phyloP scores from a whole-genome alignment of 805 yeast genomes.

The Nakazawaea ernobii region DNA sequence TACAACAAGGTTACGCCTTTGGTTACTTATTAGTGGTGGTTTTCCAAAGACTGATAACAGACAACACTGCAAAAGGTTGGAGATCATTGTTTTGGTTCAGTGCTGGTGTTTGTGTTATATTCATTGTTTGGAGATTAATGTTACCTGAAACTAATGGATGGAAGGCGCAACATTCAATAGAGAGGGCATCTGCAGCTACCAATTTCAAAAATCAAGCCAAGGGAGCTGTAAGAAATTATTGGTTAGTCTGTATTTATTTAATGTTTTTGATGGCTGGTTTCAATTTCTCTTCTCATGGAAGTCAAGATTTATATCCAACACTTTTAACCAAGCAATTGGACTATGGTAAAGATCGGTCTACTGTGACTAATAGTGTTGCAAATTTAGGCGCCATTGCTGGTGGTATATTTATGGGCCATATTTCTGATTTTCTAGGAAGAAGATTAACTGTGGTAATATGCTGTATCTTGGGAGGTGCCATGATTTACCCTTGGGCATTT shows the following conservation, averaged over 20 bases:
- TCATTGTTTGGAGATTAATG: slow-evolving; percentile 48
- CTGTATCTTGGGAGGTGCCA: slow-evolving; percentile 50
- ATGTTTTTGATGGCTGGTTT: slow-evolving; percentile 58
- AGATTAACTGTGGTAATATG: slow-evolving; percentile 46
- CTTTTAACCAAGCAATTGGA: slow-evolving; percentile 40
- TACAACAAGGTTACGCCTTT: slow-evolving; percentile 53
- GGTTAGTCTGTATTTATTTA: slow-evolving; percentile 54
- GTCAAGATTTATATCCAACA: slow-evolving; percentile 60
- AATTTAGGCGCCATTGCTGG: slow-evolving; percentile 55
- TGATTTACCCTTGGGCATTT: slow-evolving; percentile 61
- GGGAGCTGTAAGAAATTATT: slow-evolving; percentile 38
- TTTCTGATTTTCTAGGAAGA: slow-evolving; percentile 49
- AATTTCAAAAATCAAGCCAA: slow-evolving; percentile 26
- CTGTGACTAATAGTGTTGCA: slow-evolving; percentile 52
- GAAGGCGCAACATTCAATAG: slow-evolving; percentile 27
- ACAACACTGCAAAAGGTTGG: slow-evolving; percentile 35
- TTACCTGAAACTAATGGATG: slow-evolving; percentile 58
- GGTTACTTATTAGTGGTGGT: slow-evolving; percentile 62
- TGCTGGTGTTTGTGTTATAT: slow-evolving; percentile 54
- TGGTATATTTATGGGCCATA: slow-evolving; percentile 49
- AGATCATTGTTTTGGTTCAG: slow-evolving; percentile 67
- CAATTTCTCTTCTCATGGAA: slow-evolving; percentile 57
- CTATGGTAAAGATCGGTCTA: slow-evolving; percentile 35
- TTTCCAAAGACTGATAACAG: slow-evolving; percentile 53
- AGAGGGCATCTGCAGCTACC: slow-evolving; percentile 24